Evolutionary conservation across 495 filamentous ascomycete genomes (phyloP), one percentile per base, ranked within the genome.

Genomic region (Annulohypoxylon nitens): DNA sequence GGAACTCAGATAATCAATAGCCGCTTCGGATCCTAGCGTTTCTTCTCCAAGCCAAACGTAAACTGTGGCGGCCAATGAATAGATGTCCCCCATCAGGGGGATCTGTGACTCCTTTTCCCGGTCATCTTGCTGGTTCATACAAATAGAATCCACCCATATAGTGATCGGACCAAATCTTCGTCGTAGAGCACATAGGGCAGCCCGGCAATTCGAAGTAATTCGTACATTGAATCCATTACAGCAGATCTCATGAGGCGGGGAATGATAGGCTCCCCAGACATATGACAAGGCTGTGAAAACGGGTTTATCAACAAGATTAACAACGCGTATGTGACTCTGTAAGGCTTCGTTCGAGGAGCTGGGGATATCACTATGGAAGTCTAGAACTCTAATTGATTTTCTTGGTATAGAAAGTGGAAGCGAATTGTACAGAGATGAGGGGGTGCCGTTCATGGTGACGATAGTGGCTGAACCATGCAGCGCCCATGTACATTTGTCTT

Each of bases 1-100:
- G 0, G 51, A 55, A 30, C 26, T 5, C 12, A 55, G 51, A 3
- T 55, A 55, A 33, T 14, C 26, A 30, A 55, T 55, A n/a, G 51
- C 51, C 5, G 25, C 23, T 1, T 55, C 26, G 23, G 51, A 55
- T 26, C 33, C 51, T 23, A 3, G 25, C 11, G 51, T 55, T 33
- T 55, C 51, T 4, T 55, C 51, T 34, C 51, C 51, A 12, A 55
- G 51, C 51, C 51, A 55, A 55, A 55, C 36, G 25, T 55, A 55
- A 23, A 36, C 51, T 34, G 51, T 33, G 51, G 25, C 20, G 16
- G 51, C 51, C 26, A 55, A 55, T 4, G 51, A 55, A 34, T 55
- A 55, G 11, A 55, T 55, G 5, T 55, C 26, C 12, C 51, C 51
- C 51, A 55, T 55, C 14, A 55, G 25, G 25, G 51, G 26, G 14